These are phyloP conservation scores for Hibiscus mutabilis DNA, from an alignment of 345 rosid species.

Conservation along the genomic window DNA sequence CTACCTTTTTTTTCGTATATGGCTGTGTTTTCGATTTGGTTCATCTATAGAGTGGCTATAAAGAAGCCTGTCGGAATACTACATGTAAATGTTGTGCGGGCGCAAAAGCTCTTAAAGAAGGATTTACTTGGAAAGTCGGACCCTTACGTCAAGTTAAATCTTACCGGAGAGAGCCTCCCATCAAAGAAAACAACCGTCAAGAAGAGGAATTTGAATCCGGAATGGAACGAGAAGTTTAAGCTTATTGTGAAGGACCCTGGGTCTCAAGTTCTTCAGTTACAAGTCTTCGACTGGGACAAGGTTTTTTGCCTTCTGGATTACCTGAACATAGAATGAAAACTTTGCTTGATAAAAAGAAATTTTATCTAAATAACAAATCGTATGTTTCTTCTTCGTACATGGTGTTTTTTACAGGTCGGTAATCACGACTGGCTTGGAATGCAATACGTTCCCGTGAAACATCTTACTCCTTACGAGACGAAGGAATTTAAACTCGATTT, in stretches of 20 bases:
- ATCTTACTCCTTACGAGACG: slow-evolving; percentile 39
- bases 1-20: background rate
- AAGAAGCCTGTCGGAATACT: slow-evolving; percentile 80
- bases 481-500: slow-evolving; percentile 51
- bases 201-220: slow-evolving; percentile 71
- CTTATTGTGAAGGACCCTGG: slow-evolving; percentile 57
- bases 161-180: slow-evolving; percentile 57
- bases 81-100: slow-evolving; percentile 59
- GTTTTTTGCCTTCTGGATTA: slow-evolving; percentile 19
- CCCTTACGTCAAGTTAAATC: slow-evolving; percentile 61
- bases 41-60: slow-evolving; percentile 33
- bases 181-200: slow-evolving; percentile 67
- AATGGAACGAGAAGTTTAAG: slow-evolving; percentile 76
- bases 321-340: background rate
- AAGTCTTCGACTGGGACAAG: slow-evolving; percentile 87
- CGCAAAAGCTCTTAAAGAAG: slow-evolving; percentile 50
- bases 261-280: slow-evolving; percentile 56
- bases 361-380: background rate
- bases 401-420: slow-evolving; percentile 41
- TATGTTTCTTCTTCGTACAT: background rate
- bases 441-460: slow-evolving; percentile 55
- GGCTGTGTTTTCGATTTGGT: background rate
- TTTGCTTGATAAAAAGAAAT: background rate
- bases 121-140: slow-evolving; percentile 68
- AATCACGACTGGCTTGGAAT: slow-evolving; percentile 67